Conservation (phyloP, 2,329 filamentous ascomycete genomes). For the Parastagonospora nodorum region DNA sequence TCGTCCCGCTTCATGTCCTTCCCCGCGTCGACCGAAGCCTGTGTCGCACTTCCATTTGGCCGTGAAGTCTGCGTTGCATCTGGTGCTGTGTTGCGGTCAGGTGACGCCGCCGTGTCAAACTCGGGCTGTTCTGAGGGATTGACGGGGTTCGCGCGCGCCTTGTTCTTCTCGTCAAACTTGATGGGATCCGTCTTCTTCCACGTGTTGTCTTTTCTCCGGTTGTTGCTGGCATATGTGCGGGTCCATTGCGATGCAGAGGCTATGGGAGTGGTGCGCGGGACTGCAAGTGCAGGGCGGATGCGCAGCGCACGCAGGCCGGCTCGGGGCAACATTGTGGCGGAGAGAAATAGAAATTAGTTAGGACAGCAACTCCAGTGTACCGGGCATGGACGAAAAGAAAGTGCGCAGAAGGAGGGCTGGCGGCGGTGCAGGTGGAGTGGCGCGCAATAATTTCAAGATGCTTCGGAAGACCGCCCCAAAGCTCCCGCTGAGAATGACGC, state of each 20-base stretch:
- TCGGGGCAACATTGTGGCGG: slow-evolving; percentile 40
- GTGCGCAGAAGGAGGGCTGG: slow-evolving; percentile 6
- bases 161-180: slow-evolving; percentile 41
- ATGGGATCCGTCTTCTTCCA: slow-evolving; percentile 49
- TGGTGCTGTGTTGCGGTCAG: slow-evolving; percentile 27
- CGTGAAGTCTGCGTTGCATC: slow-evolving; percentile 23
- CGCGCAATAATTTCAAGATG: slow-evolving; percentile 6
- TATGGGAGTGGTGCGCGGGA: slow-evolving; percentile 31
- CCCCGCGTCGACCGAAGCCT: slow-evolving; percentile 18
- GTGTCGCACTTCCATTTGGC: slow-evolving; percentile 24
- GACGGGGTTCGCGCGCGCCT: slow-evolving; percentile 27
- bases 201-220: slow-evolving; percentile 43
- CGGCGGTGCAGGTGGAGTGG: not conserved
- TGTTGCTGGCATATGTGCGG: slow-evolving; percentile 31
- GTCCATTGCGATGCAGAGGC: slow-evolving; percentile 35
- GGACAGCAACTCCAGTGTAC: slow-evolving; percentile 6
- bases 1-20: slow-evolving; percentile 27
- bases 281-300: slow-evolving; percentile 29
- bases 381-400: slow-evolving; percentile 14
- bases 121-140: slow-evolving; percentile 44
- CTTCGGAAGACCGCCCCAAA: slow-evolving; percentile 4
- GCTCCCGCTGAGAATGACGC: slow-evolving; percentile 13
- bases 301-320: slow-evolving; percentile 42
- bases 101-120: slow-evolving; percentile 25
- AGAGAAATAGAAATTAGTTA: slow-evolving; percentile 27